Evolutionary conservation across 768 basidiomycete genomes (phyloP).

Genomic region (Trametes cubensis): DNA sequence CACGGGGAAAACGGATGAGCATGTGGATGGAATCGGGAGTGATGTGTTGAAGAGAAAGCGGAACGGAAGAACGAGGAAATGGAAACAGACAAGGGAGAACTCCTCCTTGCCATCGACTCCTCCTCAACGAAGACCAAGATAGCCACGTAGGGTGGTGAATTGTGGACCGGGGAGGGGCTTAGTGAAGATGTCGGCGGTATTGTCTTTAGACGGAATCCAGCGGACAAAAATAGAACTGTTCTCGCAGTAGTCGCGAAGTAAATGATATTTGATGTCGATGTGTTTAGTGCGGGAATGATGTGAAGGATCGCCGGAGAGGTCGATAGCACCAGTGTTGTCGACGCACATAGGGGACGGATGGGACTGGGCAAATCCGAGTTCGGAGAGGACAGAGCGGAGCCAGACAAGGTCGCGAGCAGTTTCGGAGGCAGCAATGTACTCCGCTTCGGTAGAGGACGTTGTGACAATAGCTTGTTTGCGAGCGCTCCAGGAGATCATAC

Average conservation of each 20-base stretch:
- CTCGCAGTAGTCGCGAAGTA: slow-evolving; percentile 39
- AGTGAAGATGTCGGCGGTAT: slow-evolving; percentile 45
- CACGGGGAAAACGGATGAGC: no score
- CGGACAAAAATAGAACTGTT: slow-evolving; percentile 31
- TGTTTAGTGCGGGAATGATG: slow-evolving; percentile 45
- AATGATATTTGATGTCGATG: slow-evolving; percentile 45
- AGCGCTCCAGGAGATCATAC: slow-evolving; percentile 31
- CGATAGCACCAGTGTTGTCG: slow-evolving; percentile 44
- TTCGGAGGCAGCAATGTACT: slow-evolving; percentile 46
- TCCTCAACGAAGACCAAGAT: slow-evolving; percentile 23
- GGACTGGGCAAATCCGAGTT: slow-evolving; percentile 23
- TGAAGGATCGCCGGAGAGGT: slow-evolving; percentile 37
- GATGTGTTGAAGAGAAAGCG: no score
- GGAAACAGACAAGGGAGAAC: background rate
- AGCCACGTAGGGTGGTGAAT: slow-evolving; percentile 24
- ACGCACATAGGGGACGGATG: slow-evolving; percentile 26
- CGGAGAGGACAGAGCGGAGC: slow-evolving; percentile 27
- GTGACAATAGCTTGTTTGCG: slow-evolving; percentile 31
- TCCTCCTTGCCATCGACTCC: slow-evolving; percentile 20
- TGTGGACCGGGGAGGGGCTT: slow-evolving; percentile 36
- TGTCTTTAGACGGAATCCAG: slow-evolving; percentile 39
- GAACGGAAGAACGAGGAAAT: no score
- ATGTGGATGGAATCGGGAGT: no score
- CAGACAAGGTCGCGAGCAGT: slow-evolving; percentile 34
- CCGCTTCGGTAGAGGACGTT: slow-evolving; percentile 42